phyloP scores from a whole-genome alignment of 352 stramenopile genomes.

The Phytopythium aichiense region DNA sequence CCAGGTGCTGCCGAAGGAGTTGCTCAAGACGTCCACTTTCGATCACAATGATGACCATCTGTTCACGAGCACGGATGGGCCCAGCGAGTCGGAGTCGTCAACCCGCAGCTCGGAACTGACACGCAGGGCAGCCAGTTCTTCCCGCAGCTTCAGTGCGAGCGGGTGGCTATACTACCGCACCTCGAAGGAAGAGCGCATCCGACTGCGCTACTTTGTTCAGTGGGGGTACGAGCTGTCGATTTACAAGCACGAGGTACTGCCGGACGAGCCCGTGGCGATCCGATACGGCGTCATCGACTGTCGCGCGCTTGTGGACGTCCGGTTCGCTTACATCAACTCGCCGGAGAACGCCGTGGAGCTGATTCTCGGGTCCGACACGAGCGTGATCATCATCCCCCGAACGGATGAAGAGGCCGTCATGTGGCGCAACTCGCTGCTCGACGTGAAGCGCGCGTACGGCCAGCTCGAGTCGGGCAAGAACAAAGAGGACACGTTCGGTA shows the following conservation, averaged over 20 bases:
- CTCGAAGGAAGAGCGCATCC: constrained; percentile 75
- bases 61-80: constrained; percentile 15
- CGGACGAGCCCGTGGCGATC: constrained; percentile 74
- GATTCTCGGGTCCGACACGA: constrained; percentile 69
- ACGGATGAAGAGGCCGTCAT: constrained; percentile 84
- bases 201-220: constrained; percentile 83
- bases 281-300: constrained; percentile 87
- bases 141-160: constrained; percentile 59
- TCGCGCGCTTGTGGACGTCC: constrained; percentile 73
- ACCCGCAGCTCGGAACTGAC: constrained; percentile 2
- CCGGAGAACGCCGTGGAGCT: constrained; percentile 84
- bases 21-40: constrained; percentile 82
- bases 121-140: constrained; percentile 7
- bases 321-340: constrained; percentile 81
- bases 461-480: constrained; percentile 72
- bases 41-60: constrained; percentile 40
- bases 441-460: constrained; percentile 81
- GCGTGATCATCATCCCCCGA: constrained; percentile 77
- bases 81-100: constrained; percentile 7
- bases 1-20: constrained; percentile 74
- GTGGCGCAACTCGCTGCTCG: constrained; percentile 74
- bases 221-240: constrained; percentile 87
- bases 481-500: constrained; percentile 69
- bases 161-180: constrained; percentile 87
- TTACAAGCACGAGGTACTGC: constrained; percentile 85